phyloP scores from a whole-genome alignment of 1,284 basidiomycete genomes.

The Austroboletus rostrupii region DNA sequence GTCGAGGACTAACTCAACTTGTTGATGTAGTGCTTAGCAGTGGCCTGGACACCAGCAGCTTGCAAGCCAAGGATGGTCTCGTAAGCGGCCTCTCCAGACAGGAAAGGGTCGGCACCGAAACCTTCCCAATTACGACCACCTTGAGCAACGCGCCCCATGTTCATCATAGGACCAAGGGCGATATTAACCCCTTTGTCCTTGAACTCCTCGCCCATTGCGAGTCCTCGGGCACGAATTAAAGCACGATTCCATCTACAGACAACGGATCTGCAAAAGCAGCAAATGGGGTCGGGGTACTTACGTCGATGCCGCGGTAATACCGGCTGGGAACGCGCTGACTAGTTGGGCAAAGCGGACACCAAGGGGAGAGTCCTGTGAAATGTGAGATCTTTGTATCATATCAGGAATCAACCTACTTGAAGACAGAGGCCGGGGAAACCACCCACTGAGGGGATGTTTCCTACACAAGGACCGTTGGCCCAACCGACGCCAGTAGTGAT shows the following conservation, averaged over 20 bases:
- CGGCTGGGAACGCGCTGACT: conserved; percentile 48
- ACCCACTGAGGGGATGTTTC: conserved; percentile 35
- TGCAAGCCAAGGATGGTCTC: conserved; percentile 63
- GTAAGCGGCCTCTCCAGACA: conserved; percentile 61
- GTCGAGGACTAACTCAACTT: conserved; percentile 36
- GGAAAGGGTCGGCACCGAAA: conserved; percentile 64
- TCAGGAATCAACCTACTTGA: conserved; percentile 16
- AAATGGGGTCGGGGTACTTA: conserved; percentile 31
- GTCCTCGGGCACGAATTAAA: conserved; percentile 58
- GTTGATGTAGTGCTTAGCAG: conserved; percentile 65
- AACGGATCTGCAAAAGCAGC: not conserved
- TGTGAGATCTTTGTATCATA: not conserved
- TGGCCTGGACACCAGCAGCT: conserved; percentile 57
- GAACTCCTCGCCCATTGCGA: conserved; percentile 72
- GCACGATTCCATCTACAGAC: conserved; percentile 28
- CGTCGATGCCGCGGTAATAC: conserved; percentile 53
- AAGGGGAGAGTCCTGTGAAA: conserved; percentile 46
- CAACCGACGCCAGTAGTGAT: conserved; percentile 39
- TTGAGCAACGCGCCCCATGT: conserved; percentile 42
- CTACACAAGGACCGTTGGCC: conserved; percentile 39
- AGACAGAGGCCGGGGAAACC: conserved; percentile 31
- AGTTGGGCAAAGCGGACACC: conserved; percentile 41
- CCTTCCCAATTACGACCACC: conserved; percentile 74
- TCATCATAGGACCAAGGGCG: conserved; percentile 56
- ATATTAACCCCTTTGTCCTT: conserved; percentile 71